phyloP scores from a whole-genome alignment of 140 eudicot genomes.

The Ambrosia hybrid region DNA sequence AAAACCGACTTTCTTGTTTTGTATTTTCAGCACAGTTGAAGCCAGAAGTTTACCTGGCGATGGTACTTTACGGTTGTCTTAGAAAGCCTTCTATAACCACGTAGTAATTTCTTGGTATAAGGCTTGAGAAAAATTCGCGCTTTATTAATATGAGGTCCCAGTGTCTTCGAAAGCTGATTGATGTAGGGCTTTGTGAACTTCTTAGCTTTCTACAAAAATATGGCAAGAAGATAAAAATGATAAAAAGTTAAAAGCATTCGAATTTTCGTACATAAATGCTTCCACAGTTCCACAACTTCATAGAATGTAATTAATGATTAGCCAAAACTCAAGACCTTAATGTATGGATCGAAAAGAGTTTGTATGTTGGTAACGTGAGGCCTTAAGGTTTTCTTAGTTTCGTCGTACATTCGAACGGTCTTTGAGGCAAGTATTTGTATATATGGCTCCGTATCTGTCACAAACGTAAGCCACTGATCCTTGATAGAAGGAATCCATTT shows the following conservation, averaged over 20 bases:
- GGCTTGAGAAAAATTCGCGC: conserved; percentile 47
- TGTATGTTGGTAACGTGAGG: conserved; percentile 48
- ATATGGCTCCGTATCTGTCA: conserved; percentile 43
- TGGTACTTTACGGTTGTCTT: conserved; percentile 43
- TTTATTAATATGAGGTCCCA: conserved; percentile 55
- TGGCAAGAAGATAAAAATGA: not conserved
- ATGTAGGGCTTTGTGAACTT: conserved; percentile 53
- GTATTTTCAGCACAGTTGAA: conserved; percentile 8
- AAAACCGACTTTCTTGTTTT: not conserved
- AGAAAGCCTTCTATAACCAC: conserved; percentile 38
- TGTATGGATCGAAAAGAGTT: conserved; percentile 41
- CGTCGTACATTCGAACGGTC: conserved; percentile 42
- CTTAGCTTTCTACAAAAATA: conserved; percentile 48
- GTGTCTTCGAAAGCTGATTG: conserved; percentile 44
- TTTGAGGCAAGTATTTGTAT: conserved; percentile 35
- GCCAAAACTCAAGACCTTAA: conserved; percentile 41
- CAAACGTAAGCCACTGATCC: conserved; percentile 49
- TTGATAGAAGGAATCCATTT: conserved; percentile 55
- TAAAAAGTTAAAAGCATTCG: not conserved
- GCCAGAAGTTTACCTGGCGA: conserved; percentile 42
- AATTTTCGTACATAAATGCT: not conserved
- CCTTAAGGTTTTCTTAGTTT: conserved; percentile 32
- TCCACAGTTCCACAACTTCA: too few relatives aligned
- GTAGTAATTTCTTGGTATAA: conserved; percentile 51
- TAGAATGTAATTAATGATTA: too few relatives aligned